These are phyloP conservation scores for Pseudocercospora pini-densiflorae DNA, from an alignment of 2,329 filamentous ascomycete genomes.

Conservation along the genomic window DNA sequence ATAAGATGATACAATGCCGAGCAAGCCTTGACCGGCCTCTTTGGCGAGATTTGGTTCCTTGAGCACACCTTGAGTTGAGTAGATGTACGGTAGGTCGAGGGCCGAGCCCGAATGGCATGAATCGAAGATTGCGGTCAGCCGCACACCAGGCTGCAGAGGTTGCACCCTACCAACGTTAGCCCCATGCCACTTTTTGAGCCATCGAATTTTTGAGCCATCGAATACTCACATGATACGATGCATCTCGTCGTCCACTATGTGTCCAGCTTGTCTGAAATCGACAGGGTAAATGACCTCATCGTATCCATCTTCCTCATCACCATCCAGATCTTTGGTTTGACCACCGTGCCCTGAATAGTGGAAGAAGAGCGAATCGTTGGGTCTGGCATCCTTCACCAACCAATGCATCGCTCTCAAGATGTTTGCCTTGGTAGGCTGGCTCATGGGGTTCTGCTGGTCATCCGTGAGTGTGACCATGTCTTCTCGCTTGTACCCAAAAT, in stretches of 20 bases:
- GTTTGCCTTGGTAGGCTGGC: constrained; percentile 93
- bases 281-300: constrained; percentile 86
- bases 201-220: neutral
- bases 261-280: constrained; percentile 77
- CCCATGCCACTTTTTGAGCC: neutral
- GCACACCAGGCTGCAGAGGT: constrained; percentile 79
- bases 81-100: constrained; percentile 77
- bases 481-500: constrained; percentile 90
- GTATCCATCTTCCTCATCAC: constrained; percentile 80
- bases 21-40: constrained; percentile 74
- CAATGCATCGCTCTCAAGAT: constrained; percentile 97
- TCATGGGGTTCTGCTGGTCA: constrained; percentile 97
- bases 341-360: constrained; percentile 91
- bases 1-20: constrained; percentile 76
- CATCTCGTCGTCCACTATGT: constrained; percentile 85
- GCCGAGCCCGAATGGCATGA: constrained; percentile 80
- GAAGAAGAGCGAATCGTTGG: constrained; percentile 96
- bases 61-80: constrained; percentile 78
- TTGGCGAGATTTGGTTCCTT: constrained; percentile 83
- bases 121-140: constrained; percentile 80
- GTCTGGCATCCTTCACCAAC: constrained; percentile 89
- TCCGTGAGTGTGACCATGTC: constrained; percentile 98
- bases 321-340: constrained; percentile 78
- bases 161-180: constrained; percentile 57
- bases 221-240: constrained; percentile 66